Percentiles rank a stretch among this genome's conserved stretches.
Conservation (phyloP, 805 yeast species). For the Grigorovia yakushimaensis region DNA sequence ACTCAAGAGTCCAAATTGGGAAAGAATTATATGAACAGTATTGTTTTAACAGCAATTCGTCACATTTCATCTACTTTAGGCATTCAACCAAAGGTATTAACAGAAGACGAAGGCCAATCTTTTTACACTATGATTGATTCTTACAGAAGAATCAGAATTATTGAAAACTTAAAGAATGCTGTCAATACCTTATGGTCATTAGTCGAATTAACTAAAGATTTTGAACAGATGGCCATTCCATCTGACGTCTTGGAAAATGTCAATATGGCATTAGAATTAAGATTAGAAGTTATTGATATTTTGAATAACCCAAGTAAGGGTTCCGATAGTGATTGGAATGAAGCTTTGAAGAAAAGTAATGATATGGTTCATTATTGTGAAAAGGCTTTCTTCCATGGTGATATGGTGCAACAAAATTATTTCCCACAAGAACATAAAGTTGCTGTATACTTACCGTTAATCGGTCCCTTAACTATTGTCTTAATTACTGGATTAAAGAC, state of each 20-base stretch:
- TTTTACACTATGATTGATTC: slow-evolving; percentile 57
- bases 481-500: slow-evolving; percentile 42
- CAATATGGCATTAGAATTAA: slow-evolving; percentile 36
- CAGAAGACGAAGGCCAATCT: slow-evolving; percentile 30
- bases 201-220: slow-evolving; percentile 52
- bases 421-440: slow-evolving; percentile 93
- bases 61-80: slow-evolving; percentile 72
- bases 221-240: slow-evolving; percentile 80
- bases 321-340: slow-evolving; percentile 31
- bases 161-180: slow-evolving; percentile 51
- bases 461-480: slow-evolving; percentile 79
- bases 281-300: slow-evolving; percentile 24
- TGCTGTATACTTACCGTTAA: slow-evolving; percentile 83
- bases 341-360: slow-evolving; percentile 53
- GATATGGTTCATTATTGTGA: slow-evolving; percentile 30
- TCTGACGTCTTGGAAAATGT: slow-evolving; percentile 54
- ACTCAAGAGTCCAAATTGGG: slow-evolving; percentile 14
- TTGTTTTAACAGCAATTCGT: slow-evolving; percentile 59
- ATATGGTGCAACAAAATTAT: slow-evolving; percentile 90
- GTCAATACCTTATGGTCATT: slow-evolving; percentile 66
- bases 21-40: slow-evolving; percentile 37
- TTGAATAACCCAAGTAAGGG: slow-evolving; percentile 24
- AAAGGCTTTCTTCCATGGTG: slow-evolving; percentile 82
- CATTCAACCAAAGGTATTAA: slow-evolving; percentile 39
- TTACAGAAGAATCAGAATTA: slow-evolving; percentile 47